Evolutionary conservation across 139 green algal genomes (phyloP), one percentile per base, ranked within the genome.

Genomic region (Ulvella scutata): DNA sequence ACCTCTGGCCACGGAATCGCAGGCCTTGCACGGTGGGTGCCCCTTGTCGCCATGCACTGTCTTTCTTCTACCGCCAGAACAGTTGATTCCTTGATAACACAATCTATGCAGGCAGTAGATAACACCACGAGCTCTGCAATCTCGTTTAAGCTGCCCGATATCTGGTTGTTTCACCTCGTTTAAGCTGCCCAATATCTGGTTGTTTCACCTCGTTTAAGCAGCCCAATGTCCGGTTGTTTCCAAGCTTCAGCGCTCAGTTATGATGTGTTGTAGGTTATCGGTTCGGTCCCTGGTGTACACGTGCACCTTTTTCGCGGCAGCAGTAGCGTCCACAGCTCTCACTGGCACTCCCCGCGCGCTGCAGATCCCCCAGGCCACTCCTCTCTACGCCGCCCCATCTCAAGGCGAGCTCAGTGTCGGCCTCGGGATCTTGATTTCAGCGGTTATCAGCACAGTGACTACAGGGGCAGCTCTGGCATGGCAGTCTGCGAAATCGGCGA

Each of bases 1-100:
- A 94, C 89, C 34, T 82, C 44, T 17, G 90, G 90, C 3, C 90
- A 96, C 62, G 90, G 90, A 74, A 86, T 92, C 59, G 89, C 80
- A 62, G 87, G 87, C 73, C 82, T 82, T 61, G 79, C 84, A 3
- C 75, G 86, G 44, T 62, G 44, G n/a, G 44, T 10, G 43, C 43
- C 43, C 43, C 17, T 17, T 60, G 21, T 17, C 21, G 21, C 17
- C 21, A 60, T 60, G 17, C 17, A 60, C 21, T 60, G 17, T 60
- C 43, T 26, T 60, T 17, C 43, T 17, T 21, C 43, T 60, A 60
- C 43, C 17, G 21, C 43, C 17, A 17, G 17, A 21, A 26, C 43
- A 60, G 17, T 60, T 60, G 17, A 17, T 17, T 26, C 43, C 43
- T 21, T 26, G 43, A 60, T 60, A 60, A 26, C 17, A 26, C 43